These are phyloP conservation scores for Mollisia scopiformis DNA, from an alignment of 2,329 filamentous ascomycete genomes.

Conservation along the genomic window DNA sequence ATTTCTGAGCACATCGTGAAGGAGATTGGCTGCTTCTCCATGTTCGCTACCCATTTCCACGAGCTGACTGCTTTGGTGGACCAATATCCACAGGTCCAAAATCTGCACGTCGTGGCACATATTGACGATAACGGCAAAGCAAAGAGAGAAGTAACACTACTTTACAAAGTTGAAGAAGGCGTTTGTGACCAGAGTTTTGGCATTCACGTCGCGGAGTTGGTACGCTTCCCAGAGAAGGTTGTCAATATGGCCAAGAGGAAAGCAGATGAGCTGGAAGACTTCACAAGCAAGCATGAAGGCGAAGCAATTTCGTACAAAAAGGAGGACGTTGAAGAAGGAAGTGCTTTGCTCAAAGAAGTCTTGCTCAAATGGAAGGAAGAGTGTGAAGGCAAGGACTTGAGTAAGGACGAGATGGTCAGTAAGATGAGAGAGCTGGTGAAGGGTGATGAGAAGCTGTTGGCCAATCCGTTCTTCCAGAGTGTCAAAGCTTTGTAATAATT, in stretches of 20 bases:
- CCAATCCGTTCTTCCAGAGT: slow-evolving; percentile 71
- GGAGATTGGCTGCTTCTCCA: slow-evolving; percentile 90
- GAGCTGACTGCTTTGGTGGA: slow-evolving; percentile 91
- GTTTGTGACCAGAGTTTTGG: slow-evolving; percentile 98
- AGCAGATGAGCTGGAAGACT: slow-evolving; percentile 97
- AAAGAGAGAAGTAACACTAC: slow-evolving; percentile 82
- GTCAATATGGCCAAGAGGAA: slow-evolving; percentile 99
- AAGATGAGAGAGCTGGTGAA: slow-evolving; percentile 80
- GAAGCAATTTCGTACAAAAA: slow-evolving; percentile 68
- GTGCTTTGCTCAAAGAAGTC: slow-evolving; percentile 79
- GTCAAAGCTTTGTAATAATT: slow-evolving; percentile 43
- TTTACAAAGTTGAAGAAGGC: slow-evolving; percentile 95
- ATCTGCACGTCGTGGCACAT: slow-evolving; percentile 95
- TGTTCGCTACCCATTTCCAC: slow-evolving; percentile 99
- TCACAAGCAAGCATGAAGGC: slow-evolving; percentile 76
- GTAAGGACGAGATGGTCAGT: slow-evolving; percentile 75
- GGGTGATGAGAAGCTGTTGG: slow-evolving; percentile 65
- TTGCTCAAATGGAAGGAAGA: slow-evolving; percentile 85
- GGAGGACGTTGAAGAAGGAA: slow-evolving; percentile 88
- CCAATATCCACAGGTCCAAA: slow-evolving; percentile 83
- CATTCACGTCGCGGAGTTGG: slow-evolving; percentile 96
- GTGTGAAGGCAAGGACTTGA: slow-evolving; percentile 61
- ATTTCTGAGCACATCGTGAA: slow-evolving; percentile 97
- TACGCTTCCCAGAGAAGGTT: slow-evolving; percentile 95
- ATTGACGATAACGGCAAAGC: slow-evolving; percentile 57